A percentile compares a stretch with the other conserved stretches of the same genome.
These are phyloP conservation scores for Scedosporium apiospermum DNA, from an alignment of 2,329 filamentous ascomycete genomes.

Conservation along the genomic window DNA sequence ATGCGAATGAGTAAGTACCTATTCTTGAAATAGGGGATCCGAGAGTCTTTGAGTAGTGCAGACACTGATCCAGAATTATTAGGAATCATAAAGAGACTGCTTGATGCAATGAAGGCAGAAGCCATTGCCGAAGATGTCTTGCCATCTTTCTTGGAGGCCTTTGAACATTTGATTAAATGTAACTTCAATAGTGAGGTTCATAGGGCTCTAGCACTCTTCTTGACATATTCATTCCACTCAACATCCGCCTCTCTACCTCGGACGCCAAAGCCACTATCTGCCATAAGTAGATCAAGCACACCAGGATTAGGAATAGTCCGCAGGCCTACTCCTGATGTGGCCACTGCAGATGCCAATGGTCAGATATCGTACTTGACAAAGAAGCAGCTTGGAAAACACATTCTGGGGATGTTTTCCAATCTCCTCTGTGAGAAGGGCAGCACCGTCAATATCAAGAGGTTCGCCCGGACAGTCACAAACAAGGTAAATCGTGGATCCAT, in stretches of 20 bases:
- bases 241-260: constrained; percentile 37
- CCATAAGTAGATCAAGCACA: constrained; percentile 29
- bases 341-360: constrained; percentile 18
- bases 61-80: neutral
- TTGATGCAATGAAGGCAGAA: constrained; percentile 86
- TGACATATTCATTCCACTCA: constrained; percentile 80
- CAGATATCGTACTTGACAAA: constrained; percentile 41
- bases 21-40: neutral
- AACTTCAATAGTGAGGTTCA: constrained; percentile 79
- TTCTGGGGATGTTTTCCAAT: constrained; percentile 68
- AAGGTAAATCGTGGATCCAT: constrained; percentile 47
- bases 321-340: constrained; percentile 9
- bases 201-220: constrained; percentile 78
- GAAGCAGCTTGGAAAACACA: constrained; percentile 61
- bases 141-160: constrained; percentile 66
- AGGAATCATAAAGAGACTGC: constrained; percentile 83
- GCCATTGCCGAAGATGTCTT: constrained; percentile 63
- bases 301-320: constrained; percentile 18
- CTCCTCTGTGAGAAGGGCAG: constrained; percentile 69
- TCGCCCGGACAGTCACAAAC: constrained; percentile 89
- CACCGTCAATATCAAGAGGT: constrained; percentile 64
- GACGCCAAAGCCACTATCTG: constrained; percentile 37
- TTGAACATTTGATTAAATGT: constrained; percentile 69
- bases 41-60: constrained; percentile 1
- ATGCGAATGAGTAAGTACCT: constrained; percentile 71